These are phyloP conservation scores for Abrus precatorius DNA, from an alignment of 306 rosid genomes.

Conservation along the genomic window DNA sequence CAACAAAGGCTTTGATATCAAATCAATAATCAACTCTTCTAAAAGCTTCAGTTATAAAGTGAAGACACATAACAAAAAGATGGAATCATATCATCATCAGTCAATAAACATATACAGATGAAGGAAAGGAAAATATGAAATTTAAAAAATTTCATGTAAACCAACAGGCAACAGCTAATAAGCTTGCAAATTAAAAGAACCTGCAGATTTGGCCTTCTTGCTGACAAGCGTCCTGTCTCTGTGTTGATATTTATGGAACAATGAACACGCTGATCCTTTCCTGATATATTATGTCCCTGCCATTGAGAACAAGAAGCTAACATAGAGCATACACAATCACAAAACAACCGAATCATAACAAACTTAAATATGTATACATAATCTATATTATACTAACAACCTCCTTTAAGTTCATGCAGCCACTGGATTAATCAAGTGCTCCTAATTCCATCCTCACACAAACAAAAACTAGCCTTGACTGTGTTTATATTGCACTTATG, in stretches of 20 bases:
- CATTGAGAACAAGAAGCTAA: slow-evolving; percentile 45
- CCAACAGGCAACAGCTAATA: slow-evolving; percentile 2
- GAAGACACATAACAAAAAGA: not conserved
- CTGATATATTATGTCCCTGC: slow-evolving; percentile 87
- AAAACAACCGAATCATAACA: not conserved
- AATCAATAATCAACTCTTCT: slow-evolving; percentile 17
- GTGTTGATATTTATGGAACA: slow-evolving; percentile 93
- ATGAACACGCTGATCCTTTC: slow-evolving; percentile 85
- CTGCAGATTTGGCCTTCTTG: slow-evolving; percentile 97
- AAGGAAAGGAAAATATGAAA: slow-evolving; percentile 13
- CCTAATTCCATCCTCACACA: slow-evolving; percentile 21
- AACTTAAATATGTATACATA: not conserved
- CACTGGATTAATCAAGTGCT: slow-evolving; percentile 31
- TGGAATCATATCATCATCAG: slow-evolving; percentile 26
- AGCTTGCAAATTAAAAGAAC: slow-evolving; percentile 53
- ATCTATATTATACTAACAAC: not conserved
- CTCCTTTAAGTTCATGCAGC: slow-evolving; percentile 2
- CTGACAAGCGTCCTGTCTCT: slow-evolving; percentile 96
- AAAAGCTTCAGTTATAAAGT: not conserved
- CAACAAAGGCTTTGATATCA: slow-evolving; percentile 1
- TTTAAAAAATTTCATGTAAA: not conserved
- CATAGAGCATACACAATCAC: not conserved
- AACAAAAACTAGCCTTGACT: slow-evolving; percentile 26
- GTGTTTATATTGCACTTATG: slow-evolving; percentile 9
- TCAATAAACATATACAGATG: slow-evolving; percentile 13